Conservation (phyloP, 306 rosid genomes). For the Quercus cerris region DNA sequence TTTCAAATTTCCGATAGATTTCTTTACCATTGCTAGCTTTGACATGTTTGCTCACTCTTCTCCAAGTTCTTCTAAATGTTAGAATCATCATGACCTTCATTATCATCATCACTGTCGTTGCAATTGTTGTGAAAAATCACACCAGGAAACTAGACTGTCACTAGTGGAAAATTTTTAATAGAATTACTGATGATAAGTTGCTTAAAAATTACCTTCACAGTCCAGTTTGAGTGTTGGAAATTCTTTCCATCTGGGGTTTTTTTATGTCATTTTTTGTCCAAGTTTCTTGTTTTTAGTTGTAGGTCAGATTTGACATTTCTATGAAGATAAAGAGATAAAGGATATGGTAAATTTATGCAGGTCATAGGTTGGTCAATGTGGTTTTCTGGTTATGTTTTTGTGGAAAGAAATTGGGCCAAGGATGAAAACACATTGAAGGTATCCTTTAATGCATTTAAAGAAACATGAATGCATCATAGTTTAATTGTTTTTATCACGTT, state of each 20-base stretch:
- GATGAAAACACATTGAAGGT: conserved; percentile 72
- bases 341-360: conserved; percentile 34
- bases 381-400: conserved; percentile 77
- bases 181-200: neutral
- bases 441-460: neutral
- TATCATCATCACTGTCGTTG: neutral
- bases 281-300: neutral
- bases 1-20: neutral
- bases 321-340: neutral
- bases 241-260: neutral
- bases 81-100: neutral
- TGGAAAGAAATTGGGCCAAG: conserved; percentile 75
- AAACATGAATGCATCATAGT: neutral
- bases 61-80: neutral
- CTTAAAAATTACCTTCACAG: neutral
- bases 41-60: neutral
- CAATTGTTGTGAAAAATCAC: neutral
- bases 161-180: neutral
- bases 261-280: neutral
- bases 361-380: conserved; percentile 98
- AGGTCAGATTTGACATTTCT: neutral
- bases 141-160: neutral
- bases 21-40: neutral
- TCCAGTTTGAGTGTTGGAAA: neutral
- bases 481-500: neutral